Evolutionary conservation across 768 basidiomycete genomes (phyloP).

Genomic region (Neoboletus magnificus): DNA sequence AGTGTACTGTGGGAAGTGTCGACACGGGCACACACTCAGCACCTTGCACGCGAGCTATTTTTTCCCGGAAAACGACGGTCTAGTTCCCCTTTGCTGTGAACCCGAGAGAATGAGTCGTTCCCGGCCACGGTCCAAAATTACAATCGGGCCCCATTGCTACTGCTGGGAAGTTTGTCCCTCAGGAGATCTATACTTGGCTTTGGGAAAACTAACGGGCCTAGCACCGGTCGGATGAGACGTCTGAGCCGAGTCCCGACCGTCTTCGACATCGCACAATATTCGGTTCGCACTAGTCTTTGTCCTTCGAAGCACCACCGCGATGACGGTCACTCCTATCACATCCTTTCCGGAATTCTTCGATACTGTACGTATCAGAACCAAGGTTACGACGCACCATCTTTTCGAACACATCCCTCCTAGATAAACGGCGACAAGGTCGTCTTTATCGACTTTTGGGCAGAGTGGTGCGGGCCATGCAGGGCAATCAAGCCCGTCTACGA

Average conservation of each 20-base stretch:
- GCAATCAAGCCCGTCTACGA: conserved; percentile 7
- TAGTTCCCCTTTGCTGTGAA: not conserved
- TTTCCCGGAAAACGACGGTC: not conserved
- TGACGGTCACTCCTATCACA: conserved; percentile 2
- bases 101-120: not conserved
- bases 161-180: not conserved
- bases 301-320: not conserved
- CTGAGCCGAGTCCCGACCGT: not conserved
- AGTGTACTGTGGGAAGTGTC: not conserved
- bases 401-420: not conserved
- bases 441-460: conserved; percentile 12
- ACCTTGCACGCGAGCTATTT: not conserved
- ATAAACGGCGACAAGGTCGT: not conserved
- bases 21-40: too few species aligned
- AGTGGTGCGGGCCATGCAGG: conserved; percentile 6
- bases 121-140: not conserved
- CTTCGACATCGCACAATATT: not conserved
- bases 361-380: not conserved
- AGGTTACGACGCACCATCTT: not conserved
- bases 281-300: not conserved
- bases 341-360: conserved; percentile 5
- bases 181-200: not conserved
- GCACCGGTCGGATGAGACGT: not conserved
- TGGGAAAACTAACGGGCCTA: not conserved
- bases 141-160: not conserved